Conservation (phyloP, 73 alveolate genomes). For the Paramecium caudatum region DNA sequence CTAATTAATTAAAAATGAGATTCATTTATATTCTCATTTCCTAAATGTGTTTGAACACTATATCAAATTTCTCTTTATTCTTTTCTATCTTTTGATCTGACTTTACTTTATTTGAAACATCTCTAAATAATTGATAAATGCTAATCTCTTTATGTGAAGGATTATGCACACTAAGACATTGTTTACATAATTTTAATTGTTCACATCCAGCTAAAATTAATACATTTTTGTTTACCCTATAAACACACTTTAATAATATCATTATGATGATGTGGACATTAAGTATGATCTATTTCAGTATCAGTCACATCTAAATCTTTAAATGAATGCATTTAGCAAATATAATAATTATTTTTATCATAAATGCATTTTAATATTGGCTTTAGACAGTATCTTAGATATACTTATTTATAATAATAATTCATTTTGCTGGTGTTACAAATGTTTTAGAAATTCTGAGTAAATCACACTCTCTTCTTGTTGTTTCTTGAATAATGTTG, state of each 20-base stretch:
- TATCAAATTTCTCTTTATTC: not conserved
- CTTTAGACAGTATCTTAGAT: not conserved
- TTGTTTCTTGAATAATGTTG: slow-evolving; percentile 96
- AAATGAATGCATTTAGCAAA: slow-evolving; percentile 62
- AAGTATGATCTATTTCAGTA: slow-evolving; percentile 5
- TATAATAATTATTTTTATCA: too few species aligned
- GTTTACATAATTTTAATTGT: slow-evolving; percentile 19
- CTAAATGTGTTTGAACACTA: not conserved
- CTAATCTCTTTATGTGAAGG: not conserved
- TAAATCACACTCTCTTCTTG: slow-evolving; percentile 97
- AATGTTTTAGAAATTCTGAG: slow-evolving; percentile 94
- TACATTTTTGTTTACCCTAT: not conserved
- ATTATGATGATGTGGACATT: slow-evolving; percentile 10
- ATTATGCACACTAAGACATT: not conserved
- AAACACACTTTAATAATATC: slow-evolving; percentile 48
- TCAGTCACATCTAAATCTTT: slow-evolving; percentile 38
- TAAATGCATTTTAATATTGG: too few species aligned
- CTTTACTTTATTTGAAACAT: not conserved
- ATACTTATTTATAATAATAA: not conserved
- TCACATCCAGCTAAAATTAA: not conserved
- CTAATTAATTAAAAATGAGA: slow-evolving; percentile 16
- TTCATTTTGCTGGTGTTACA: slow-evolving; percentile 79
- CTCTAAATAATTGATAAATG: not conserved
- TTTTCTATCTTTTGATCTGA: not conserved
- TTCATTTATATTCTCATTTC: not conserved